Conservation (phyloP, 371 early-diverging fungal genomes). For the Dichotomocladium elegans region DNA sequence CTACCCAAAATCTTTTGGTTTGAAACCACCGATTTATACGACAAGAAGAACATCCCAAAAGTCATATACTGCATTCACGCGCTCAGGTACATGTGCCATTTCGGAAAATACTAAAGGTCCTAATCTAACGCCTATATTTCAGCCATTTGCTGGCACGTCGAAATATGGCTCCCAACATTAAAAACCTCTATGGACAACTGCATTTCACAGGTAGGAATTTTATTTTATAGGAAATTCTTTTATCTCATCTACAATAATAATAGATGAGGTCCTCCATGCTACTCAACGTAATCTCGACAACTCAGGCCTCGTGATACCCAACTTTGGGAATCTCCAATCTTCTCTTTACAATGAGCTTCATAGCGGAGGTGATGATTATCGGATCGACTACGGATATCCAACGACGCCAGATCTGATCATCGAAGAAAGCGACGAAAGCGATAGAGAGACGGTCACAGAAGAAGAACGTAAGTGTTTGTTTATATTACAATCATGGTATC, state of each 20-base stretch:
- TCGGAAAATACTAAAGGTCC: no score
- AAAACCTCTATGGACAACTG: slow-evolving; percentile 88
- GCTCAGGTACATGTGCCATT: slow-evolving; percentile 77
- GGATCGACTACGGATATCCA: slow-evolving; percentile 11
- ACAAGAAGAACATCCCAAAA: slow-evolving; percentile 99
- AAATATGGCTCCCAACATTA: slow-evolving; percentile 87
- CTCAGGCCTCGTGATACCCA: slow-evolving; percentile 77
- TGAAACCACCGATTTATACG: slow-evolving; percentile 98
- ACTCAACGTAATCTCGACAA: slow-evolving; percentile 84
- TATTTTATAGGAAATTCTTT: background rate
- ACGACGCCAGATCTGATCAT: slow-evolving; percentile 45
- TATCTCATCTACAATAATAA: background rate
- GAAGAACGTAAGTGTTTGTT: slow-evolving; percentile 4
- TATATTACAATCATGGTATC: background rate
- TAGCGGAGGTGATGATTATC: slow-evolving; percentile 16
- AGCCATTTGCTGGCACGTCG: slow-evolving; percentile 86
- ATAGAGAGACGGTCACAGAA: slow-evolving; percentile 20
- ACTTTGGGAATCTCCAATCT: slow-evolving; percentile 73
- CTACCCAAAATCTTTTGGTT: slow-evolving; percentile 95
- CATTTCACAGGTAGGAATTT: slow-evolving; percentile 76
- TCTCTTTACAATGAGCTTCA: slow-evolving; percentile 68
- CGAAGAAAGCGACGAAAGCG: slow-evolving; percentile 40
- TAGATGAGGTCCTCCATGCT: slow-evolving; percentile 77
- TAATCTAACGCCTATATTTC: background rate
- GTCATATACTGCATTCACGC: slow-evolving; percentile 99